Conservation (phyloP, 257 asterid species). For the Solanum peruvianum region DNA sequence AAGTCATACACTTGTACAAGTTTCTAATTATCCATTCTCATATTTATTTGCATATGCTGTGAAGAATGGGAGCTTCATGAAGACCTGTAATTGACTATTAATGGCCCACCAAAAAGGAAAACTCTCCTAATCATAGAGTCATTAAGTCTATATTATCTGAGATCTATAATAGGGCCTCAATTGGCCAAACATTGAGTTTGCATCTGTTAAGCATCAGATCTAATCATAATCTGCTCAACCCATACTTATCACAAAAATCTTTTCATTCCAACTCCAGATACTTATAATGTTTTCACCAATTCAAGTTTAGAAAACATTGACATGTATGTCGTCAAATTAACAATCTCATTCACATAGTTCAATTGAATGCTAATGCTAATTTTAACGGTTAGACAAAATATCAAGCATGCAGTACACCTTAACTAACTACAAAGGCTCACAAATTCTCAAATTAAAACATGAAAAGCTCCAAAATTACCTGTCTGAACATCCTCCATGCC, state of each 20-base stretch:
- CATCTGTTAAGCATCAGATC: neutral
- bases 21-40: neutral
- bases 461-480: constrained; percentile 21
- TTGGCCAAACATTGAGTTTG: neutral
- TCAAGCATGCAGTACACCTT: neutral
- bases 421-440: neutral
- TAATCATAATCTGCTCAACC: neutral
- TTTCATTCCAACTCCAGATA: neutral
- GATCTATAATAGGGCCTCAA: neutral
- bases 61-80: neutral
- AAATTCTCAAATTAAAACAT: neutral
- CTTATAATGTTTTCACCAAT: neutral
- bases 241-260: neutral
- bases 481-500: constrained; percentile 8
- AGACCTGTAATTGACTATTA: neutral
- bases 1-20: neutral
- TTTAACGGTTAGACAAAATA: neutral
- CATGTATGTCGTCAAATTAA: neutral
- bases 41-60: neutral
- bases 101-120: neutral
- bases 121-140: neutral
- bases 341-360: neutral
- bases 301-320: neutral
- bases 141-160: neutral
- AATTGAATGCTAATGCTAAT: neutral